A percentile compares a stretch with the other conserved stretches of the same genome.
Conservation (phyloP, 257 asterid species). For the Solanum microdontum region DNA sequence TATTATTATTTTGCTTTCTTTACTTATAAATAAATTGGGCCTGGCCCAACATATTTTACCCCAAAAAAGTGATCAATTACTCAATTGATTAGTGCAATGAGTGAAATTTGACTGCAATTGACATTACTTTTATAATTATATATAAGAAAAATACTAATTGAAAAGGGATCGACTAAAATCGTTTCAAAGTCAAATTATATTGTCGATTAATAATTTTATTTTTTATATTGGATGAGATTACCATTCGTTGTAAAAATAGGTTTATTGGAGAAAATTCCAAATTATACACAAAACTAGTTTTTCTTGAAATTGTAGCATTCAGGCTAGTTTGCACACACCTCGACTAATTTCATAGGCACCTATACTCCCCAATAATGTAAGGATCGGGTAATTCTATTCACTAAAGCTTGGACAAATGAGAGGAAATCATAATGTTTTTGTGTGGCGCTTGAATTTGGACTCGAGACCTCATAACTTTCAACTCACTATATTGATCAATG, state of each 20-base stretch:
- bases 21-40: no score
- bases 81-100: not conserved
- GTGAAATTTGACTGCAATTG: not conserved
- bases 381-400: not conserved
- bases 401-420: not conserved
- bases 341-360: not conserved
- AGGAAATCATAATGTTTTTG: not conserved
- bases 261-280: no score
- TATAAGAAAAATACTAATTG: not conserved
- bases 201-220: not conserved
- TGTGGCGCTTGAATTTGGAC: not conserved
- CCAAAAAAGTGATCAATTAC: not conserved
- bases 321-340: not conserved
- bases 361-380: not conserved
- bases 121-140: not conserved
- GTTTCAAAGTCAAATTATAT: not conserved
- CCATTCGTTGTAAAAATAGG: no score
- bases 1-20: no score
- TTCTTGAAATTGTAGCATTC: not conserved
- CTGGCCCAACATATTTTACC: no score
- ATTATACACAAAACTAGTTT: no score
- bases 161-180: not conserved
- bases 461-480: not conserved
- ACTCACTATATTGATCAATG: not conserved
- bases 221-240: no score